phyloP scores from a whole-genome alignment of 1,284 basidiomycete genomes.

The Pseudozyma sp. region DNA sequence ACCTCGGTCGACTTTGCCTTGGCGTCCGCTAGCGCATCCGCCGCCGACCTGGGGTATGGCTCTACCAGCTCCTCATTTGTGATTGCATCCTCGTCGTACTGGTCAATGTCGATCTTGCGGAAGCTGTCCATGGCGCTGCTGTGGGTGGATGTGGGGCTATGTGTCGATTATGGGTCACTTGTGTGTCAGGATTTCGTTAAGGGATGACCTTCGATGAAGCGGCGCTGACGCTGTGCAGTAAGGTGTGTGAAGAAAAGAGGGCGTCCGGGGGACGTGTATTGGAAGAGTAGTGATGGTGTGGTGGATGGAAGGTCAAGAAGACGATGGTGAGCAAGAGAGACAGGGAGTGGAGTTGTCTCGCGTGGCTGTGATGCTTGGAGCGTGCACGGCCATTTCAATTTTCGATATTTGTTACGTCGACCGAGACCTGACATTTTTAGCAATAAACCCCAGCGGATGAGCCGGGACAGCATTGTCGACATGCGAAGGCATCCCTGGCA shows the following conservation, averaged over 20 bases:
- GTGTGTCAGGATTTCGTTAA: not conserved
- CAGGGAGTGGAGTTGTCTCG: not conserved
- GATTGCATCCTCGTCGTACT: conserved; percentile 89
- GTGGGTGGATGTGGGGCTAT: not conserved
- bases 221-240: not conserved
- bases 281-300: not conserved
- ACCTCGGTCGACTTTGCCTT: conserved; percentile 81
- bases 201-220: not conserved
- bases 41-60: conserved; percentile 82
- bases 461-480: too few species aligned
- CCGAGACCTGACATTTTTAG: too few species aligned
- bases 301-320: not conserved
- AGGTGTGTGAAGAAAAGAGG: not conserved
- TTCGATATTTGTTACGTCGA: not conserved
- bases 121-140: conserved; percentile 71
- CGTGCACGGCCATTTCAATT: conserved; percentile 6
- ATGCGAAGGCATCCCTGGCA: too few species aligned
- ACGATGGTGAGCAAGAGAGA: not conserved
- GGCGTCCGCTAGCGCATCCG: conserved; percentile 80
- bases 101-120: conserved; percentile 93
- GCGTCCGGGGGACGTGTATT: not conserved
- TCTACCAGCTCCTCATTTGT: conserved; percentile 83
- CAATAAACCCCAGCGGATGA: too few species aligned
- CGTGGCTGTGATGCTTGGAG: not conserved
- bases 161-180: not conserved